Conservation (phyloP, 2,329 filamentous ascomycete species). For the Aspergillus udagawae region DNA sequence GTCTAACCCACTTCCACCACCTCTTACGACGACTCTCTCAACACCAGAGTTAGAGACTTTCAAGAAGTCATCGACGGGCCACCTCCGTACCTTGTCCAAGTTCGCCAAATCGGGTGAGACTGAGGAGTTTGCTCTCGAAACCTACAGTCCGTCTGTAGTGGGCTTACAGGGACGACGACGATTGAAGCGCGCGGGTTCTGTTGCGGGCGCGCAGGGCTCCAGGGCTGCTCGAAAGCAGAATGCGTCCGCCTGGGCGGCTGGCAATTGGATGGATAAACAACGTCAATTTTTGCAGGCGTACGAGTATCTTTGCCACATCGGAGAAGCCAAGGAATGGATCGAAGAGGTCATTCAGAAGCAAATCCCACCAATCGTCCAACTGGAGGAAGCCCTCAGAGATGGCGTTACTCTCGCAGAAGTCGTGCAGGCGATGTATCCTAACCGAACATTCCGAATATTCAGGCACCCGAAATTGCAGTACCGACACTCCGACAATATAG, state of each 20-base stretch:
- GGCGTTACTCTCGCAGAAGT: conserved; percentile 93
- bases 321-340: conserved; percentile 98
- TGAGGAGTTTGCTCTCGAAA: conserved; percentile 76
- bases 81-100: conserved; percentile 81
- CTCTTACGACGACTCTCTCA: conserved; percentile 48
- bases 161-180: conserved; percentile 80
- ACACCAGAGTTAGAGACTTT: conserved; percentile 75
- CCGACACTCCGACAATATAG: conserved; percentile 96
- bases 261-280: conserved; percentile 99
- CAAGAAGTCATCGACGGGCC: conserved; percentile 82
- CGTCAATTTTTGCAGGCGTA: conserved; percentile 94
- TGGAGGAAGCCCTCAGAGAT: conserved; percentile 88
- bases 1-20: conserved; percentile 28
- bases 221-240: conserved; percentile 47
- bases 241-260: conserved; percentile 69
- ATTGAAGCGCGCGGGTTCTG: conserved; percentile 66
- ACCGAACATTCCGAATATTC: conserved; percentile 76
- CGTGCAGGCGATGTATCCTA: conserved; percentile 80
- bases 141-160: conserved; percentile 76
- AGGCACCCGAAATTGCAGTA: conserved; percentile 80
- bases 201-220: conserved; percentile 46
- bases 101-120: conserved; percentile 70
- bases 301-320: conserved; percentile 97
- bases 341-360: conserved; percentile 81
- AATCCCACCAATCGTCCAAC: conserved; percentile 86